A percentile compares a stretch with the other conserved stretches of the same genome.
phyloP scores from a whole-genome alignment of 768 basidiomycete species.

The Dentipellis sp. region DNA sequence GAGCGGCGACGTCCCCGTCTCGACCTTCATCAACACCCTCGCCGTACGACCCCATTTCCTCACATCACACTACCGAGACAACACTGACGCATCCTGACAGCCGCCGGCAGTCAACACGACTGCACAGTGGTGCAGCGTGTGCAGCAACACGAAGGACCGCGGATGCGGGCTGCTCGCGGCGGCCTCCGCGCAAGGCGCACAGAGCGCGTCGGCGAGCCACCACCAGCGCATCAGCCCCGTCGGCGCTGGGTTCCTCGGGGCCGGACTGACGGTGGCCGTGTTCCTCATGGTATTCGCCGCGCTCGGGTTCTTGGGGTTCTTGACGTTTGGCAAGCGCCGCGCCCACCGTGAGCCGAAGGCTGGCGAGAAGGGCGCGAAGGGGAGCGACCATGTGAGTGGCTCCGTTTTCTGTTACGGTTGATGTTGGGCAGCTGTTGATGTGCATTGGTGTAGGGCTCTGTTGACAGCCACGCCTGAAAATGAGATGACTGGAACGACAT shows the following conservation, averaged over 20 bases:
- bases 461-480: neutral
- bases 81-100: constrained; percentile 20
- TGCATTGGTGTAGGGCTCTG: neutral
- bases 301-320: constrained; percentile 32
- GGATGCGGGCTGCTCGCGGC: constrained; percentile 43
- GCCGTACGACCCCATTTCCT: constrained; percentile 19
- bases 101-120: constrained; percentile 42
- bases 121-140: constrained; percentile 48
- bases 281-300: constrained; percentile 27
- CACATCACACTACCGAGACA: neutral
- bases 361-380: neutral
- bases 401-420: too few species aligned
- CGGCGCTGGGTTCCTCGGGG: constrained; percentile 63
- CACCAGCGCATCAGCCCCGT: constrained; percentile 37
- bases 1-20: constrained; percentile 42
- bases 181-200: constrained; percentile 16
- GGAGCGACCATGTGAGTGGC: neutral
- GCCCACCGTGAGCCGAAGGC: neutral
- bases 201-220: constrained; percentile 10
- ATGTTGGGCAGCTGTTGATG: neutral
- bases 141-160: constrained; percentile 45
- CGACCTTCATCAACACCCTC: constrained; percentile 36
- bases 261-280: constrained; percentile 41
- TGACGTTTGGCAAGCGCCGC: constrained; percentile 15
- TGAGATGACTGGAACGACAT: neutral